Base-by-base conservation (phyloP, 495 filamentous ascomycete species). In the Penicillium roqueforti region DNA sequence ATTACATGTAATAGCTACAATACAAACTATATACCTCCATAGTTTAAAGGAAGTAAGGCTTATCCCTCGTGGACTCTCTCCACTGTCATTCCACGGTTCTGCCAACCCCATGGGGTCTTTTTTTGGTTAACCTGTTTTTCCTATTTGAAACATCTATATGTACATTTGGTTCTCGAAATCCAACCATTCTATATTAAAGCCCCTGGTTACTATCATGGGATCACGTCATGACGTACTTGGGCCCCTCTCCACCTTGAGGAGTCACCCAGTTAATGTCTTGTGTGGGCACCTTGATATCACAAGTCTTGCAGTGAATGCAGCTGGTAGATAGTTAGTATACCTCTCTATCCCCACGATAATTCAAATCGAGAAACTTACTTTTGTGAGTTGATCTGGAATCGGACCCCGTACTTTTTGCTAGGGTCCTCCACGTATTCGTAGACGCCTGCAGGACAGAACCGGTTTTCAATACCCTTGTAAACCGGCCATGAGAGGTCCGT, bases 221-320 rank as follows among this genome's bases (percentile, higher is more conserved):
- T 58, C 57, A 95, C 23, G 93, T 97, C 87, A 95, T 87, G 63
- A 87, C 87, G 68, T 98, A 98, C 68, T 97, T 97, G 4, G 93
- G 93, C 2, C 93, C 93, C 70, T 96, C 93, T 20, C 93, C 93
- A 51, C 95, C 93, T 69, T 96, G 90, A 19, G 93, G 93, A 4
- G 92, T 92, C 51, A 88, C 81, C 91, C 92, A 96, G 72, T 95
- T 95, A 69, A 97, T 97, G 69, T 96, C 93, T 73, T 99, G 93
- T 46, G 85, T 82, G 3, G 93, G 93, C 11, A 87, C 92, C 76
- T 99, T 99, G 70, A 99, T 97, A 71, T 99, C 93, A 66, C 93
- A 99, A 3, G 93, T 97, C 82, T 99, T 99, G 78, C 93, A 99
- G 72, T 99, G 93, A 51, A 99, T 93, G 68, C 93, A 99, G 70